phyloP scores from a whole-genome alignment of 2,329 filamentous ascomycete species.

The Domatiomyces catenatus region DNA sequence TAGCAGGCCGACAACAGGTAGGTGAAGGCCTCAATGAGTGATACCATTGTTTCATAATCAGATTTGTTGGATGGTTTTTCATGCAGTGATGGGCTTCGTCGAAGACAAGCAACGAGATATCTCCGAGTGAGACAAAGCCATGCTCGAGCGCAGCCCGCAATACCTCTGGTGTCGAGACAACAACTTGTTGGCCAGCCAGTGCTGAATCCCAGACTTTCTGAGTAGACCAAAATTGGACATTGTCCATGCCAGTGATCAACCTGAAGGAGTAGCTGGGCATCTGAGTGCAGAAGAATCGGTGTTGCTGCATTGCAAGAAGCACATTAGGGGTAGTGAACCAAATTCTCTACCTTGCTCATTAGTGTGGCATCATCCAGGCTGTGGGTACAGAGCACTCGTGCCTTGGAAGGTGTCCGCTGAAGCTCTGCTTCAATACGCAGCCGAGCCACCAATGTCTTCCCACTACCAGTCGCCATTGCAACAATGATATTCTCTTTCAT shows the following conservation, averaged over 20 bases:
- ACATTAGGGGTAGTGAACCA: slow-evolving; percentile 65
- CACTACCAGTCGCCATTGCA: slow-evolving; percentile 67
- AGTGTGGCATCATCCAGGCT: neutral
- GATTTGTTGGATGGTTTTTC: slow-evolving; percentile 46
- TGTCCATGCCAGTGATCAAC: slow-evolving; percentile 51
- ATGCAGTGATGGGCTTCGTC: slow-evolving; percentile 77
- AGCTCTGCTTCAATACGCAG: slow-evolving; percentile 53
- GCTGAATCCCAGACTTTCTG: slow-evolving; percentile 51
- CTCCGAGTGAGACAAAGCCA: slow-evolving; percentile 52
- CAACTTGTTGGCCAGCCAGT: slow-evolving; percentile 49
- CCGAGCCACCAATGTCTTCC: slow-evolving; percentile 61
- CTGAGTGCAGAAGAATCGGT: slow-evolving; percentile 42
- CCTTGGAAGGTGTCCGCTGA: slow-evolving; percentile 41
- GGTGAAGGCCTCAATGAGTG: slow-evolving; percentile 21
- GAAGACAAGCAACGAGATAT: slow-evolving; percentile 56
- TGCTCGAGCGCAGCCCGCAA: slow-evolving; percentile 59
- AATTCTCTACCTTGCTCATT: slow-evolving; percentile 27
- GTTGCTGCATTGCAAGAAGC: slow-evolving; percentile 51
- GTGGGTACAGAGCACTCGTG: slow-evolving; percentile 20
- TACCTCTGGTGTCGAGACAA: slow-evolving; percentile 64
- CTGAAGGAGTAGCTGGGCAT: slow-evolving; percentile 43
- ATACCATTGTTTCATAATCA: slow-evolving; percentile 62
- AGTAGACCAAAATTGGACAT: slow-evolving; percentile 58
- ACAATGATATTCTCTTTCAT: slow-evolving; percentile 56
- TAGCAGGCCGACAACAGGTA: slow-evolving; percentile 35